These are phyloP conservation scores for Fraxinus excelsior DNA, from an alignment of 257 asterid genomes.

Conservation along the genomic window DNA sequence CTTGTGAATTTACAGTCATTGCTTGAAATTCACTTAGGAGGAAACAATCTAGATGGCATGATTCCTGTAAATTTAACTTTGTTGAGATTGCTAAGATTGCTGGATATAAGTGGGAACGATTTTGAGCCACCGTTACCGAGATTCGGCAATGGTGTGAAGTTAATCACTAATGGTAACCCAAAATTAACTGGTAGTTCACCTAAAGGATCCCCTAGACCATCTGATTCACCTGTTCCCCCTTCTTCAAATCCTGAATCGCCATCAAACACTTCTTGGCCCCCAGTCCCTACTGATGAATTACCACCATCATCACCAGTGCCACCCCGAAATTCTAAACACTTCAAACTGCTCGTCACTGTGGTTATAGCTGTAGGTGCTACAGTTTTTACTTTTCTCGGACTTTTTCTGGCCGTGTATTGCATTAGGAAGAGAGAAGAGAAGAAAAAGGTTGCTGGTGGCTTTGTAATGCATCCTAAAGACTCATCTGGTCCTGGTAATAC, in stretches of 20 bases:
- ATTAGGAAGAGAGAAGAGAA: constrained; percentile 27
- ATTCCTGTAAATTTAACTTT: constrained; percentile 57
- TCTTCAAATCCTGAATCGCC: constrained; percentile 30
- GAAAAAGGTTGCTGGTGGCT: constrained; percentile 21
- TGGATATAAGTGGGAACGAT: constrained; percentile 61
- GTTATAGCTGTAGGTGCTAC: constrained; percentile 33
- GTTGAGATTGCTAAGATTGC: constrained; percentile 49
- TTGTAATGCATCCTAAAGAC: constrained; percentile 47
- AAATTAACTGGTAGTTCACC: constrained; percentile 28
- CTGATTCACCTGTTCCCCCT: constrained; percentile 18
- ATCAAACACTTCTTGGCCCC: constrained; percentile 16
- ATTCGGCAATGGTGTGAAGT: constrained; percentile 44
- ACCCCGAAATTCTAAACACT: constrained; percentile 18
- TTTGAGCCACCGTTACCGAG: constrained; percentile 68
- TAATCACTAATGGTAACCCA: constrained; percentile 50
- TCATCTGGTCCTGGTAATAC: constrained; percentile 33
- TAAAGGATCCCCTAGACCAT: constrained; percentile 24
- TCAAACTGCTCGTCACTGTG: constrained; percentile 22
- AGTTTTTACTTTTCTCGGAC: constrained; percentile 27
- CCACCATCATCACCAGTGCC: constrained; percentile 20
- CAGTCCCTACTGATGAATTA: constrained; percentile 12
- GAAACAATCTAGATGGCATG: constrained; percentile 60
- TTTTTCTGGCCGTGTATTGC: constrained; percentile 34
- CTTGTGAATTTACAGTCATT: constrained; percentile 55
- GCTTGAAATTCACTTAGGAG: constrained; percentile 66